Conservation (phyloP, 1,139 yeast species). For the Scheffersomyces illinoinensis region DNA sequence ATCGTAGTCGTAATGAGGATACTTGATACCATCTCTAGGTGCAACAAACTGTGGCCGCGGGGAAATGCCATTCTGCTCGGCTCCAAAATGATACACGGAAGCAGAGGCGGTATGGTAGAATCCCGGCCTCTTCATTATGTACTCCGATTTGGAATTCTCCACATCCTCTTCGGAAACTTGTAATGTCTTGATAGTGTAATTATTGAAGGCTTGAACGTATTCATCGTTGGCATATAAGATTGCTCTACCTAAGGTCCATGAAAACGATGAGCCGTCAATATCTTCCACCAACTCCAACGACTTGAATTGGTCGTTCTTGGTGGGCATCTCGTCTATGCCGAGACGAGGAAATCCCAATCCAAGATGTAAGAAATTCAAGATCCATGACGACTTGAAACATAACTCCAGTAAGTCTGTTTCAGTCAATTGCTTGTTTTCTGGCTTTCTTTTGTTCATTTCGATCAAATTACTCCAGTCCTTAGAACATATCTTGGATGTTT, state of each 20-base stretch:
- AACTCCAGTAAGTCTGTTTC: slow-evolving; percentile 21
- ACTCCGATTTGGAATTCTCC: neutral
- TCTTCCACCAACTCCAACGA: slow-evolving; percentile 63
- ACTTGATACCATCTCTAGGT: slow-evolving; percentile 22
- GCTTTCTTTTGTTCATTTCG: slow-evolving; percentile 33
- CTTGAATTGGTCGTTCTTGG: slow-evolving; percentile 31
- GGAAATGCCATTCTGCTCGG: slow-evolving; percentile 47
- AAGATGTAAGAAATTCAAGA: slow-evolving; percentile 65
- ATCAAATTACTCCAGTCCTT: slow-evolving; percentile 40
- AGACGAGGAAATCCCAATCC: slow-evolving; percentile 72
- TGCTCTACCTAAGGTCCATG: slow-evolving; percentile 88
- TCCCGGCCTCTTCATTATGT: slow-evolving; percentile 27
- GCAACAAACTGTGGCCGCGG: slow-evolving; percentile 45
- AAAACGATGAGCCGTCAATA: slow-evolving; percentile 64
- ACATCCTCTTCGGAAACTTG: neutral
- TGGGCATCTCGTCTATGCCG: slow-evolving; percentile 40
- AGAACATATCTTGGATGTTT: slow-evolving; percentile 50
- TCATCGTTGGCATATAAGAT: slow-evolving; percentile 58
- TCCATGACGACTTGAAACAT: slow-evolving; percentile 56
- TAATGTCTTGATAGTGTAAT: slow-evolving; percentile 16
- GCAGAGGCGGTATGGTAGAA: slow-evolving; percentile 53
- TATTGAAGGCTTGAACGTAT: slow-evolving; percentile 39
- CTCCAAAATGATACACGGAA: slow-evolving; percentile 50
- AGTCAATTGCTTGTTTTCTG: slow-evolving; percentile 28
- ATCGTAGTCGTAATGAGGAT: slow-evolving; percentile 32